Evolutionary conservation across 805 yeast genomes (phyloP), one percentile per base, ranked within the genome.

Genomic region (Grigorovia humatica): DNA sequence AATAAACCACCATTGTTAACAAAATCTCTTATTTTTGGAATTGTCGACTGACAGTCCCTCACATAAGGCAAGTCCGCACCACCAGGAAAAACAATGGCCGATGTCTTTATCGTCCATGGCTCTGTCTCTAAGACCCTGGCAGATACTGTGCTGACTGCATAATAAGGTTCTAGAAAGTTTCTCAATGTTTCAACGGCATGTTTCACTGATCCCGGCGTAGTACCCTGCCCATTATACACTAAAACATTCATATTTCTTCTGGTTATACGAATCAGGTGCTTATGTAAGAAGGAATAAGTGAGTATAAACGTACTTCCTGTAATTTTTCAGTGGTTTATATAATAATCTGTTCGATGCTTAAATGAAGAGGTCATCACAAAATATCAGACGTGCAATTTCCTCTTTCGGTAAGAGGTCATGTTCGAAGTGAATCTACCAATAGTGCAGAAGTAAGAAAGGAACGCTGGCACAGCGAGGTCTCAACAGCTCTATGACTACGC

Each of bases 21-120:
- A 48, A 79, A 79, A 29, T 70, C 66, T 55, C 88, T 86, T 42
- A 74, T 71, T 9, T 69, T 60, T 59, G 83, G 86, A 0, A 89
- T 88, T 1, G 67, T 69, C 1, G 95, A 91, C 60, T 84, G 82
- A 55, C 95, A 75, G 4, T 76, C 79, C 49, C 75, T 72, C 56
- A 96, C 87, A 57, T 83, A 80, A 0, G 97, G 97, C 48, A 88
- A 70, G 64, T 93, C 99, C 0, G 98, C 97, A 8, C 99, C 99
- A 4, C 99, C 99, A 0, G 99, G 99, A 29, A 93, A 67, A 1
- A 89, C 96, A 44, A 93, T 63, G 56, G 87, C 71, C 0, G 95
- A 72, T 0, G 97, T 86, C 60, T 86, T 86, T 8, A 78, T 60
- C 55, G 77, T 76, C 99, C 99, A 93, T 0, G 99, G 97, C 60